These are phyloP conservation scores for Brettanomyces anomalus DNA, from an alignment of 805 yeast species.

Conservation along the genomic window DNA sequence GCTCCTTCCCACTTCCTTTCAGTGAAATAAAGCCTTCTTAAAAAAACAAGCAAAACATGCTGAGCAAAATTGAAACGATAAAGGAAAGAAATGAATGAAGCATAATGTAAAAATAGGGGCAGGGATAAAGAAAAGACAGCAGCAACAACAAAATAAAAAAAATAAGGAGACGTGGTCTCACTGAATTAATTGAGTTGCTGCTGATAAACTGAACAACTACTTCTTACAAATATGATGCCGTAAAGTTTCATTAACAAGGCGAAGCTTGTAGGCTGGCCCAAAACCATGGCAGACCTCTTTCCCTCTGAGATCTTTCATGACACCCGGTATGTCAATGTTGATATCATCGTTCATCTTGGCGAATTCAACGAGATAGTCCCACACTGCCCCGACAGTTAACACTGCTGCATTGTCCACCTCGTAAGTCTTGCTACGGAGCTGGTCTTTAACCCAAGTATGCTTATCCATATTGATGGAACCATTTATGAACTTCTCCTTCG, in stretches of 20 bases:
- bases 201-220: no score
- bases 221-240: constrained; percentile 6
- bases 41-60: no score
- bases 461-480: constrained; percentile 12
- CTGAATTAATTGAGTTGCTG: no score
- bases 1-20: no score
- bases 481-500: constrained; percentile 18
- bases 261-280: constrained; percentile 60
- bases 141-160: no score
- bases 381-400: constrained; percentile 67
- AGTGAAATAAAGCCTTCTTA: no score
- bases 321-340: constrained; percentile 45
- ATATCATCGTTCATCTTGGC: constrained; percentile 38
- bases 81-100: no score
- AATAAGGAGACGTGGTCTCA: no score
- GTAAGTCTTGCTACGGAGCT: constrained; percentile 9
- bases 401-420: constrained; percentile 32
- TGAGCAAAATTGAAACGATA: no score
- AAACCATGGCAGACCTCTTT: constrained; percentile 69
- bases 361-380: constrained; percentile 62
- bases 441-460: constrained; percentile 6
- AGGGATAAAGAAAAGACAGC: no score
- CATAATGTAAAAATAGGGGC: no score
- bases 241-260: constrained; percentile 32
- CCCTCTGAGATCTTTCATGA: constrained; percentile 56